These are phyloP conservation scores for Isabelozyma rhagii DNA, from an alignment of 805 yeast genomes.

Conservation along the genomic window DNA sequence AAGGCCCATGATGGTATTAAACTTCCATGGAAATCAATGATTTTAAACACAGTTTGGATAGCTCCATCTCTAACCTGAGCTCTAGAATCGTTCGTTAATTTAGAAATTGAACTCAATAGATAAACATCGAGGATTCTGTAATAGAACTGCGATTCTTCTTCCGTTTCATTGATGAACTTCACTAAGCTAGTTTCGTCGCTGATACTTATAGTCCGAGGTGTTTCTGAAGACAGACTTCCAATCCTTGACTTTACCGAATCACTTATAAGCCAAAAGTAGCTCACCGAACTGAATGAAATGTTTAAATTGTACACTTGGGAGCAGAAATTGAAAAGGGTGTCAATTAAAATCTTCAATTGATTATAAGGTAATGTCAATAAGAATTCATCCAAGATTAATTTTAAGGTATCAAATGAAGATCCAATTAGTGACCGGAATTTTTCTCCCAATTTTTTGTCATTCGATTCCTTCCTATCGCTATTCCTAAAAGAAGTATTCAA, in stretches of 20 bases:
- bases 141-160: constrained; percentile 4
- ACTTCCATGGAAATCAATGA: constrained; percentile 68
- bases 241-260: constrained; percentile 50
- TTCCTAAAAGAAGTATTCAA: constrained; percentile 54
- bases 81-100: constrained; percentile 61
- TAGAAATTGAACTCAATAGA: constrained; percentile 58
- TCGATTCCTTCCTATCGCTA: constrained; percentile 7
- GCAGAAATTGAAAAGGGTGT: constrained; percentile 69
- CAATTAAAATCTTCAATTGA: constrained; percentile 64
- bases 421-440: constrained; percentile 53
- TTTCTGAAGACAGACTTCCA: constrained; percentile 8
- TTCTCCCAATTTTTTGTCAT: constrained; percentile 36
- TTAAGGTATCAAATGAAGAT: constrained; percentile 77
- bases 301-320: constrained; percentile 72
- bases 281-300: constrained; percentile 85
- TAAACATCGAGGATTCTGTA: constrained; percentile 30
- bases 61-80: constrained; percentile 88
- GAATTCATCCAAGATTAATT: constrained; percentile 83
- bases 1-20: constrained; percentile 59
- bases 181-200: constrained; percentile 5
- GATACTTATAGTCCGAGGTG: not conserved
- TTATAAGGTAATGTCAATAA: constrained; percentile 64
- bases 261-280: constrained; percentile 89
- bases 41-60: constrained; percentile 81
- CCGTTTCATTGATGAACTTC: constrained; percentile 4